A percentile compares a stretch with the other conserved stretches of the same genome.
phyloP scores from a whole-genome alignment of 2,329 filamentous ascomycete genomes.

The Aspergillus sp. region DNA sequence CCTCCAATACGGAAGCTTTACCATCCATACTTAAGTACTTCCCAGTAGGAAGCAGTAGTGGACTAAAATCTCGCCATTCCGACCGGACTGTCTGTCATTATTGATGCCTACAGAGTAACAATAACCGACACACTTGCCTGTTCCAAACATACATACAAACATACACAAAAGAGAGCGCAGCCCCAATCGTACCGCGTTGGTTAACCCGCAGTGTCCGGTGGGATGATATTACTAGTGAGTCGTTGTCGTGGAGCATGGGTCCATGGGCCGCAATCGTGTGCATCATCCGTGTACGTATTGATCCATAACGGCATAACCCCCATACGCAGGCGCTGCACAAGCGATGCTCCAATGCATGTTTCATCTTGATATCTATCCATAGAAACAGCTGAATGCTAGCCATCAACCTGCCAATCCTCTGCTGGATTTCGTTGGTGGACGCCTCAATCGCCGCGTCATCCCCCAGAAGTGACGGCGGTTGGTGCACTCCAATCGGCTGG shows the following conservation, averaged over 20 bases:
- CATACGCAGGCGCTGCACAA: not conserved
- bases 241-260: not conserved
- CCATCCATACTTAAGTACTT: too few relatives aligned
- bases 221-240: not conserved
- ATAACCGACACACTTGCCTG: not conserved
- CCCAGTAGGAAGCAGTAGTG: not conserved
- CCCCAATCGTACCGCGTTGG: not conserved
- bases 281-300: not conserved
- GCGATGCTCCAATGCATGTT: slow-evolving; percentile 12
- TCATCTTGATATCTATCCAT: slow-evolving; percentile 9
- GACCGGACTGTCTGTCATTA: not conserved
- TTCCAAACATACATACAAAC: too few relatives aligned
- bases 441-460: slow-evolving; percentile 8
- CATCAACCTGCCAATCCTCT: not conserved
- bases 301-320: not conserved
- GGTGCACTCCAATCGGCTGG: slow-evolving; percentile 11
- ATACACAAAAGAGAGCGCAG: not conserved
- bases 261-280: slow-evolving; percentile 2
- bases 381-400: not conserved
- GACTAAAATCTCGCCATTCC: not conserved
- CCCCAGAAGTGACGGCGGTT: slow-evolving; percentile 5
- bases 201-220: slow-evolving; percentile 6
- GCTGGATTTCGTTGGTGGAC: not conserved
- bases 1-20: too few relatives aligned
- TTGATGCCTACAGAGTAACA: not conserved